Evolutionary conservation across 1,139 yeast species (phyloP).

Genomic region (Nakaseomyces sp.): DNA sequence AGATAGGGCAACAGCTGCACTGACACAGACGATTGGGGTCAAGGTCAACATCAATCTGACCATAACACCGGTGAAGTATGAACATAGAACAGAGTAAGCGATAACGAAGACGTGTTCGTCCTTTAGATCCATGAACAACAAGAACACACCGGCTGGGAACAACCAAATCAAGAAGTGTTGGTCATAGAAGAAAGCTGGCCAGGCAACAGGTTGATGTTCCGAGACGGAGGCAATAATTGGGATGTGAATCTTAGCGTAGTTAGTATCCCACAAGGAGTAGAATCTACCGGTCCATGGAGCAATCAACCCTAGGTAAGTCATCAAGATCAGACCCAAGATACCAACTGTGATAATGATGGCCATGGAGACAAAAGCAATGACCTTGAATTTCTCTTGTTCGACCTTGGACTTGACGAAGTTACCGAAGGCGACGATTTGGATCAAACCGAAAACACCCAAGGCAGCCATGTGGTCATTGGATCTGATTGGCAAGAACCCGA

Average conservation of each 20-base stretch:
- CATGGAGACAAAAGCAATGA: conserved; percentile 57
- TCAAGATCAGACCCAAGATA: conserved; percentile 58
- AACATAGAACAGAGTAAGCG: conserved; percentile 82
- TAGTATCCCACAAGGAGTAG: conserved; percentile 97
- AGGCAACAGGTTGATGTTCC: conserved; percentile 99
- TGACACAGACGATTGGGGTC: conserved; percentile 91
- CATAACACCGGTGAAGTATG: conserved; percentile 99
- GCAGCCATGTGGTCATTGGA: conserved; percentile 99
- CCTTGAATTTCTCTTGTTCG: conserved; percentile 65
- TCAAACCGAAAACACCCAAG: conserved; percentile 89
- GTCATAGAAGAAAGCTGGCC: conserved; percentile 98
- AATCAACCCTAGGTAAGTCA: conserved; percentile 85
- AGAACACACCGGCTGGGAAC: conserved; percentile 94
- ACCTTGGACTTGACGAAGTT: conserved; percentile 70
- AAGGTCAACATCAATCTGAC: conserved; percentile 94
- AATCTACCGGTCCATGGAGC: conserved; percentile 99
- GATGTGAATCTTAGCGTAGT: conserved; percentile 93
- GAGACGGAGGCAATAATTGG: conserved; percentile 98
- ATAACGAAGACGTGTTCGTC: conserved; percentile 91
- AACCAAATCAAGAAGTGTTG: conserved; percentile 90
- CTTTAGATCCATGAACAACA: conserved; percentile 79
- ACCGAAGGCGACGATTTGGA: conserved; percentile 85
- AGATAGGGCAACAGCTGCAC: conserved; percentile 81
- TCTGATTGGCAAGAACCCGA: conserved; percentile 92
- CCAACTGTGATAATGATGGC: conserved; percentile 52